Conservation (phyloP, 2,329 filamentous ascomycete genomes). For the Lecanicillium sp. region DNA sequence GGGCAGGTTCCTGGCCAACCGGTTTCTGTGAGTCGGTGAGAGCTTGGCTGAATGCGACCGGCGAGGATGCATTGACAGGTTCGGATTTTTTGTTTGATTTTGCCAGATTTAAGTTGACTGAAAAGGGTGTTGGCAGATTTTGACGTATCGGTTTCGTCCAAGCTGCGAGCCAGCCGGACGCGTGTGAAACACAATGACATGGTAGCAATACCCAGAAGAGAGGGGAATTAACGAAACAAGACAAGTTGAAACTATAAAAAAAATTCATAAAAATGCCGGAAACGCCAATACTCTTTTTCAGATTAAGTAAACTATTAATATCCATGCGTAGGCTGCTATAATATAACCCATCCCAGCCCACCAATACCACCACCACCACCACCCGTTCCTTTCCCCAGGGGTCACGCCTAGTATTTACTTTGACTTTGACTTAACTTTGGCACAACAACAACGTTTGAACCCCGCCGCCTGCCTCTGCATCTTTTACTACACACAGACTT, state of each 20-base stretch:
- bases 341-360: constrained; percentile 1
- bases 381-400: neutral
- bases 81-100: neutral
- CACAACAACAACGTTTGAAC: constrained; percentile 12
- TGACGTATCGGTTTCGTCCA: neutral
- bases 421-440: constrained; percentile 4
- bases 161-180: neutral
- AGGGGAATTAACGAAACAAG: neutral
- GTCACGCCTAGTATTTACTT: too few relatives aligned
- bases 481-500: too few relatives aligned
- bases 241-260: neutral
- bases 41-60: too few relatives aligned
- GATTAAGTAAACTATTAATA: too few relatives aligned
- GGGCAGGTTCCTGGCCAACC: neutral
- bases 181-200: neutral
- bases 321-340: too few relatives aligned
- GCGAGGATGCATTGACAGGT: too few relatives aligned
- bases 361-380: constrained; percentile 1
- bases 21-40: too few relatives aligned
- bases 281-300: neutral
- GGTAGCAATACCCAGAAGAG: too few relatives aligned
- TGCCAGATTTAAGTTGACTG: too few relatives aligned
- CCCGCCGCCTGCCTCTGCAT: constrained; percentile 5
- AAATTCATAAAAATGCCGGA: neutral
- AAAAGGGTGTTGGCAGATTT: too few relatives aligned